Evolutionary conservation across 441 rosid species (phyloP).

Genomic region (Hura crepitans): DNA sequence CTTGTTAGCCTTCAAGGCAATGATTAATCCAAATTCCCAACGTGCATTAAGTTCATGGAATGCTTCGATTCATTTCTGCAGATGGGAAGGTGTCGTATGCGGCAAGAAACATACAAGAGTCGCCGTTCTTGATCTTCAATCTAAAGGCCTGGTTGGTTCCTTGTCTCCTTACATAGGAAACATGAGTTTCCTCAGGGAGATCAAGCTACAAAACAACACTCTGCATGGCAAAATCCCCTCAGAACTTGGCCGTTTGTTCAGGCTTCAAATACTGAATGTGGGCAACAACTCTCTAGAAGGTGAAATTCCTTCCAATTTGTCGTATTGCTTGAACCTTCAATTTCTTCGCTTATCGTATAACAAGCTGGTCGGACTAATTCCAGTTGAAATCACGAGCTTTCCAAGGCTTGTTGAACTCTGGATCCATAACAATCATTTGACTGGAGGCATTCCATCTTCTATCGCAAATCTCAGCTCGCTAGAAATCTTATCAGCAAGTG

Average conservation of each 20-base stretch:
- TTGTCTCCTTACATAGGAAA: slow-evolving; percentile 12
- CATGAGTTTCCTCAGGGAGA: slow-evolving; percentile 3
- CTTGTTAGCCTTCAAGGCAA: slow-evolving; percentile 6
- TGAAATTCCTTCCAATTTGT: slow-evolving; percentile 2
- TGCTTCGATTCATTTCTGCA: slow-evolving; percentile 5
- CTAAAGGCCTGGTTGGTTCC: background rate
- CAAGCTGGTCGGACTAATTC: slow-evolving; percentile 4
- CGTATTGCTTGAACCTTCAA: background rate
- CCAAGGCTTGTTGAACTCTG: background rate
- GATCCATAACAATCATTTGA: background rate
- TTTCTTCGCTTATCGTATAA: background rate
- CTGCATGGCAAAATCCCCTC: slow-evolving; percentile 2
- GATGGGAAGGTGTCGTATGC: slow-evolving; percentile 9
- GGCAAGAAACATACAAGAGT: slow-evolving; percentile 1
- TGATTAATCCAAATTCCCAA: background rate
- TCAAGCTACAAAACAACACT: slow-evolving; percentile 1
- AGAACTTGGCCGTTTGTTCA: background rate
- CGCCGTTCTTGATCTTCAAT: background rate
- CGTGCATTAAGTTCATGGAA: slow-evolving; percentile 10
- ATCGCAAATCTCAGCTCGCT: slow-evolving; percentile 2
- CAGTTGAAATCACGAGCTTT: background rate
- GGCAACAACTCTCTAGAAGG: background rate
- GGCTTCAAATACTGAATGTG: background rate
- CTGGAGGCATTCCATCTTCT: slow-evolving; percentile 6
- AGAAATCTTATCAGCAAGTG: background rate